Evolutionary conservation across 2,329 filamentous ascomycete genomes (phyloP).

Genomic region (Fusarium devonianum): DNA sequence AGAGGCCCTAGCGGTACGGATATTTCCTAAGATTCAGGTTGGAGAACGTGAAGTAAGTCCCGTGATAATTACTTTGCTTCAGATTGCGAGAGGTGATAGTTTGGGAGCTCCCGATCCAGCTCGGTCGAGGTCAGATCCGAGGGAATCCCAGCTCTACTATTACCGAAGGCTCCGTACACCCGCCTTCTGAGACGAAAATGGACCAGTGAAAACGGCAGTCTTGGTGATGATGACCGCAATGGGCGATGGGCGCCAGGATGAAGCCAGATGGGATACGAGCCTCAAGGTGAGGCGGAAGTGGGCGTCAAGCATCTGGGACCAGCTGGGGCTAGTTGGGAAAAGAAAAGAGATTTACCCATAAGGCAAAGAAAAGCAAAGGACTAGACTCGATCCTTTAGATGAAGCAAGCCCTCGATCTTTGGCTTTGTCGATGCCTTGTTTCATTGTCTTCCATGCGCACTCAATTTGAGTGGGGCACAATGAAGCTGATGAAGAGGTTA

Average conservation of each 20-base stretch:
- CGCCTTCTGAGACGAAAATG: conserved; percentile 11
- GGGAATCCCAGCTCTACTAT: conserved; percentile 17
- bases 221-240: conserved; percentile 10
- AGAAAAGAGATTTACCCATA: too few species aligned
- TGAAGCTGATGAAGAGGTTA: neutral
- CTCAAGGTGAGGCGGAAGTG: conserved; percentile 26
- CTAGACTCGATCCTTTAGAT: conserved; percentile 11
- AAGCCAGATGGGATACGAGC: conserved; percentile 27
- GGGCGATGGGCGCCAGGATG: conserved; percentile 26
- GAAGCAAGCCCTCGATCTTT: too few species aligned
- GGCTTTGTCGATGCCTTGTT: too few species aligned
- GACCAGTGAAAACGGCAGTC: conserved; percentile 8
- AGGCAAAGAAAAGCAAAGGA: too few species aligned
- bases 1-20: too few species aligned
- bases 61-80: neutral
- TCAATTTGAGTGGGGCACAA: conserved; percentile 6
- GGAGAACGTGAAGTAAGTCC: too few species aligned
- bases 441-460: conserved; percentile 20
- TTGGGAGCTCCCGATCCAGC: conserved; percentile 12
- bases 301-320: too few species aligned
- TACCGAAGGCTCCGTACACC: conserved; percentile 16
- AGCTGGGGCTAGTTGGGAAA: conserved; percentile 6
- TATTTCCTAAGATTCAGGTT: too few species aligned
- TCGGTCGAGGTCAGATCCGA: conserved; percentile 24
- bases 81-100: neutral